Evolutionary conservation across 495 filamentous ascomycete species (phyloP), one percentile per base, ranked within the genome.

Genomic region (Penicillium malachiteum): DNA sequence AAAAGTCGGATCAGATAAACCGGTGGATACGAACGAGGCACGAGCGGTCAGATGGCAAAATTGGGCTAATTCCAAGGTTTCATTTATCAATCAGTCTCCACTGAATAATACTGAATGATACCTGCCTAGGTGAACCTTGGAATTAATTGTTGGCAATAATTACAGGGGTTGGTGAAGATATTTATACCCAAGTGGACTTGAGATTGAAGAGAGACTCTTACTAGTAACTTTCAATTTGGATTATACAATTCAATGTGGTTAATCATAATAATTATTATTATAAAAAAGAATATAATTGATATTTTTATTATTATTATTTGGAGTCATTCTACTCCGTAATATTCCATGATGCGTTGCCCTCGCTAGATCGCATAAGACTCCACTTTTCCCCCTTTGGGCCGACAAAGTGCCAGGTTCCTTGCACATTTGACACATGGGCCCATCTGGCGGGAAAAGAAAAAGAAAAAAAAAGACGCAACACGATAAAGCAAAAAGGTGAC

Each of bases 21-120:
- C 38, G 58, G 60, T 67, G 64, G 64, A 59, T 57, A 50, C 53
- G 8, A 14, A 47, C 7, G 13, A 44, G 41, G 17, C 41, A 44
- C 39, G 39, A 44, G 41, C 43, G 42, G 42, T 26, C 17, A 21
- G 42, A 12, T 11, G 21, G 7, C 1, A 9, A 13, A n/a, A 60
- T 42, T 14, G 49, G 50, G 7, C 54, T 55, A 57, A 37, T 51
- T 49, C 47, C 57, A 50, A 63, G 54, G 58, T 59, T 57, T 34
- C 39, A 40, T 56, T 67, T 68, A 68, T 68, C 65, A 68, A 68
- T 68, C 65, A 68, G 63, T 62, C 35, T 62, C 52, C 54, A 56
- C 57, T 12, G 40, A 30, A 21, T 13, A 31, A 45, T 13, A 40
- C 4, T n/a, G n/a, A n/a, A 2, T 26, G 41, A 26, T 44, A 21